phyloP scores from a whole-genome alignment of 176 grass and related monocot species.

The Oryza brachyantha region DNA sequence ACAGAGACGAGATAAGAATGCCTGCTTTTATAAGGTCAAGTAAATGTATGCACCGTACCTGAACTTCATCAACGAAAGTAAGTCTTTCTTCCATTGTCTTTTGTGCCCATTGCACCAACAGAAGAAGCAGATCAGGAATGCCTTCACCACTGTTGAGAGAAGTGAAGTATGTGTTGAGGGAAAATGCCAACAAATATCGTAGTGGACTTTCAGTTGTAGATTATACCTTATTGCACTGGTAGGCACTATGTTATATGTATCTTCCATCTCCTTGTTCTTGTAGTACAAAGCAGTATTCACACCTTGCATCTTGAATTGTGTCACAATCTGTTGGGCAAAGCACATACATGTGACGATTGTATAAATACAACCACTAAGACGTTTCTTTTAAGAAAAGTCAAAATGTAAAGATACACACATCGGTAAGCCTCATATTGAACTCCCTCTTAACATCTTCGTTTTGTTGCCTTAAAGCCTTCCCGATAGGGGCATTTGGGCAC shows the following conservation, averaged over 20 bases:
- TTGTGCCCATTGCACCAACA: constrained; percentile 91
- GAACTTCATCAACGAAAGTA: constrained; percentile 91
- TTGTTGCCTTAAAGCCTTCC: constrained; percentile 76
- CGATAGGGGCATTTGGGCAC: constrained; percentile 68
- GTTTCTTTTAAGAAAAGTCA: neutral
- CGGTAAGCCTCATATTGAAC: constrained; percentile 84
- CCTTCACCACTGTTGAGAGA: constrained; percentile 71
- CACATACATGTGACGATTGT: constrained; percentile 10
- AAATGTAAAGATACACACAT: constrained; percentile 47
- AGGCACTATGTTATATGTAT: constrained; percentile 92
- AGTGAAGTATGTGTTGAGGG: neutral
- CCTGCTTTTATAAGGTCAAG: neutral
- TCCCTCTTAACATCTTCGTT: constrained; percentile 91
- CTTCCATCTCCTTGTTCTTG: constrained; percentile 88
- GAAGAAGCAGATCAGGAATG: constrained; percentile 88
- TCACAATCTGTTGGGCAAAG: constrained; percentile 62
- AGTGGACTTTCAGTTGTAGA: constrained; percentile 4
- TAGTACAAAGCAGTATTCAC: constrained; percentile 93
- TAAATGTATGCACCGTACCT: constrained; percentile 48
- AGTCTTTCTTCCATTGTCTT: constrained; percentile 94
- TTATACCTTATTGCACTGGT: constrained; percentile 86
- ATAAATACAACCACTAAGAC: neutral
- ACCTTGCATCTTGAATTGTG: constrained; percentile 91
- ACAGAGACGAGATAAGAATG: constrained; percentile 26
- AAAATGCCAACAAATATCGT: constrained; percentile 23